Conservation (phyloP, 257 asterid genomes). For the Coffea canephora region DNA sequence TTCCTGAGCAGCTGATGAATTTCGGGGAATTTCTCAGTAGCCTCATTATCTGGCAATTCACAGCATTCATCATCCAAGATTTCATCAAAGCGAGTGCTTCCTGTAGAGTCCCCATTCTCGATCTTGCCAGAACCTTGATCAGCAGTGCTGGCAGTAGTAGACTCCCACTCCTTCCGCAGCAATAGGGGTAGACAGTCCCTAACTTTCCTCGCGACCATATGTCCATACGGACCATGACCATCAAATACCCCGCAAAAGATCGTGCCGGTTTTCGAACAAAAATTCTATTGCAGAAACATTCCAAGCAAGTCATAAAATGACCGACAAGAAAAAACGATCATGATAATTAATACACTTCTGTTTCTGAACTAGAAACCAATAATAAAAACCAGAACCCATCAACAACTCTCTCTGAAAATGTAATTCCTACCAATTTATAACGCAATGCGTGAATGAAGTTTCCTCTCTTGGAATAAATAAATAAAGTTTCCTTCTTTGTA, state of each 20-base stretch:
- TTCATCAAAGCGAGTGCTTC: conserved; percentile 62
- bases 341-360: conserved; percentile 31
- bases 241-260: conserved; percentile 93
- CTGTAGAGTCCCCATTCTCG: conserved; percentile 42
- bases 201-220: conserved; percentile 93
- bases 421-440: background rate
- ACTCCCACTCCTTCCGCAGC: conserved; percentile 65
- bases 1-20: conserved; percentile 64
- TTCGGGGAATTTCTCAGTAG: conserved; percentile 68
- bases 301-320: conserved; percentile 71
- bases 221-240: conserved; percentile 98
- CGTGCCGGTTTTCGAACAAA: conserved; percentile 49
- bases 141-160: conserved; percentile 31
- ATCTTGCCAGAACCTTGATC: conserved; percentile 30
- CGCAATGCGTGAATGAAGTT: background rate
- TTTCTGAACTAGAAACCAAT: conserved; percentile 19
- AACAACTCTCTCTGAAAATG: background rate
- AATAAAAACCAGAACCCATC: background rate
- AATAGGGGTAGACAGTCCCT: conserved; percentile 79
- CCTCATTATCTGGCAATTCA: conserved; percentile 65
- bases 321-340: conserved; percentile 30
- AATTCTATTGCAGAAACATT: conserved; percentile 67
- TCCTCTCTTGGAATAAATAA: background rate
- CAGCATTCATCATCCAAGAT: conserved; percentile 70
- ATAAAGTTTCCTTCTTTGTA: background rate